Evolutionary conservation across 257 asterid genomes (phyloP).

Genomic region (Scutellaria minor): DNA sequence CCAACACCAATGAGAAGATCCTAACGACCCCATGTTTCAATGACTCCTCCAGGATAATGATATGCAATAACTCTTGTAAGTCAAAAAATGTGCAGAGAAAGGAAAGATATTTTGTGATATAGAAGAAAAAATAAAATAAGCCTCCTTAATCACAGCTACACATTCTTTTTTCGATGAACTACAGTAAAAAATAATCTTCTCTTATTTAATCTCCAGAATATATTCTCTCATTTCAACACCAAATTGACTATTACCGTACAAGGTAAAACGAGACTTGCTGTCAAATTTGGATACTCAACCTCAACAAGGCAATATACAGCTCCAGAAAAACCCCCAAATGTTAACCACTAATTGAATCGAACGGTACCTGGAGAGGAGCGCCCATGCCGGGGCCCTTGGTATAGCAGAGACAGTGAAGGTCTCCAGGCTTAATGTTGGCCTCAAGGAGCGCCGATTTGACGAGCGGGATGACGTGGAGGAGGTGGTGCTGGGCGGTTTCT

Average conservation of each 20-base stretch:
- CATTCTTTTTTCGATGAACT: background rate
- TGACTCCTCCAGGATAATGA: background rate
- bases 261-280: background rate
- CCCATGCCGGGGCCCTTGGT: slow-evolving; percentile 99
- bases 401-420: slow-evolving; percentile 87
- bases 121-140: background rate
- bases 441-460: slow-evolving; percentile 67
- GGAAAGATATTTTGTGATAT: background rate
- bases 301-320: slow-evolving; percentile 1
- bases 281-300: background rate
- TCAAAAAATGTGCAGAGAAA: background rate
- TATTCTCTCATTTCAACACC: background rate
- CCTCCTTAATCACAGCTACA: background rate
- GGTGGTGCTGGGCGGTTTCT: slow-evolving; percentile 97
- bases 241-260: no score
- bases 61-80: background rate
- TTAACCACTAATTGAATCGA: background rate
- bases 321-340: no score
- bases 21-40: background rate
- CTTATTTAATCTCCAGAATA: background rate
- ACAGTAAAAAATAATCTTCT: no score
- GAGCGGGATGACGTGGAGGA: slow-evolving; percentile 78
- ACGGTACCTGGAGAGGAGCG: slow-evolving; percentile 66
- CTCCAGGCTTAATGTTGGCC: slow-evolving; percentile 58
- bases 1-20: background rate